These are phyloP conservation scores for Phytophthora cajani DNA, from an alignment of 352 stramenopile genomes.

Conservation along the genomic window DNA sequence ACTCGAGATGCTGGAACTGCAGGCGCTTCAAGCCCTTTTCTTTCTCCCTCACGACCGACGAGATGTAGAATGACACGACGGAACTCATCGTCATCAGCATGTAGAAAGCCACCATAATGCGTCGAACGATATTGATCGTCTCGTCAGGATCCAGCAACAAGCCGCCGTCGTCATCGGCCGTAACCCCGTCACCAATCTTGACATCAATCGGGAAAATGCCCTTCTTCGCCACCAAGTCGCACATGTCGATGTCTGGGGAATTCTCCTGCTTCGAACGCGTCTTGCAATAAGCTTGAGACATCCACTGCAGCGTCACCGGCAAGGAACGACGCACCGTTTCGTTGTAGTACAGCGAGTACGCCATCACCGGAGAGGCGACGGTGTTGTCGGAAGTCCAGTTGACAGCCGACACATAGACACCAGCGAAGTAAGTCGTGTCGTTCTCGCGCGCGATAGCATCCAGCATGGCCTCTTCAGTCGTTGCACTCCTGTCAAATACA, in stretches of 20 bases:
- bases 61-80: constrained; percentile 71
- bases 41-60: constrained; percentile 71
- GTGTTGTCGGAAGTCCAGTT: constrained; percentile 32
- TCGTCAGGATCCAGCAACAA: constrained; percentile 39
- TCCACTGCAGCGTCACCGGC: constrained; percentile 63
- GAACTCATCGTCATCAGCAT: constrained; percentile 68
- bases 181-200: constrained; percentile 26
- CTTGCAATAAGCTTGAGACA: constrained; percentile 71
- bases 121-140: constrained; percentile 58
- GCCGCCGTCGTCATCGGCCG: constrained; percentile 23
- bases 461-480: constrained; percentile 47
- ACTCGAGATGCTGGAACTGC: constrained; percentile 75
- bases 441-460: constrained; percentile 47
- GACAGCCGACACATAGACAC: constrained; percentile 56
- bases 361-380: constrained; percentile 17
- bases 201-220: constrained; percentile 53
- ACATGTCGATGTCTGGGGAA: constrained; percentile 30
- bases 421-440: constrained; percentile 62
- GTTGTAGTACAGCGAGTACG: constrained; percentile 77
- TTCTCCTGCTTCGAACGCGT: constrained; percentile 31
- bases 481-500: constrained; percentile 38
- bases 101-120: constrained; percentile 93
- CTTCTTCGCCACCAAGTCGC: constrained; percentile 56
- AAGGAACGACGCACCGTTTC: constrained; percentile 63
- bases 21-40: constrained; percentile 75